Evolutionary conservation across 2,329 filamentous ascomycete species (phyloP).

Genomic region (Fusarium incarnatum): DNA sequence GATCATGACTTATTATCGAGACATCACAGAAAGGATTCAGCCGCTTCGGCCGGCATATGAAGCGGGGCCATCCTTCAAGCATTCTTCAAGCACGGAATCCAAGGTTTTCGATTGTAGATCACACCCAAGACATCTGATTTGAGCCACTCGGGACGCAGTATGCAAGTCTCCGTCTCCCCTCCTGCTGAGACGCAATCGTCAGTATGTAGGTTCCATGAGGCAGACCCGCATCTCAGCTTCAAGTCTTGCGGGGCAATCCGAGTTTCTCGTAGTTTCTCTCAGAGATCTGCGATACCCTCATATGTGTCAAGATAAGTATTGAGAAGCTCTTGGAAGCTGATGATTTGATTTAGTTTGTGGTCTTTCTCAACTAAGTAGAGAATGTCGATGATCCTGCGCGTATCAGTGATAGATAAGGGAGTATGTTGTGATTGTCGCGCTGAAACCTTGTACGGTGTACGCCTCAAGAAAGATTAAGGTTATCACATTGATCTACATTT

Average conservation of each 20-base stretch:
- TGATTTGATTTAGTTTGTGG: accelerated
- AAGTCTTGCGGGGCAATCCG: background rate
- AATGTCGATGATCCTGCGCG: accelerated
- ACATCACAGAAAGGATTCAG: background rate
- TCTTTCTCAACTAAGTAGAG: background rate
- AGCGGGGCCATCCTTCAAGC: background rate
- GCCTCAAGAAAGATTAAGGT: background rate
- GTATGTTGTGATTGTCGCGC: background rate
- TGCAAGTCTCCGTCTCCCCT: background rate
- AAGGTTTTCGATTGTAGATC: background rate
- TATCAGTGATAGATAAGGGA: accelerated
- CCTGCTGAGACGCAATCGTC: background rate
- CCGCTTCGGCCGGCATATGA: background rate
- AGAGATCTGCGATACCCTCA: background rate
- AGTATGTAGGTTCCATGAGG: background rate
- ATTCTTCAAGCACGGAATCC: background rate
- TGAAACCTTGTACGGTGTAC: background rate
- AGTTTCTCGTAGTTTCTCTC: background rate
- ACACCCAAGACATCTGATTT: background rate
- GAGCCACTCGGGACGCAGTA: background rate
- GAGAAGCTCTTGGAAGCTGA: background rate
- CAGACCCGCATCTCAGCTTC: background rate
- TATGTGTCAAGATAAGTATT: background rate
- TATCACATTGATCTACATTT: too few species aligned
- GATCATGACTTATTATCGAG: background rate